Evolutionary conservation across 257 asterid genomes (phyloP), one percentile per base, ranked within the genome.

Genomic region (Solanum medicagineum): DNA sequence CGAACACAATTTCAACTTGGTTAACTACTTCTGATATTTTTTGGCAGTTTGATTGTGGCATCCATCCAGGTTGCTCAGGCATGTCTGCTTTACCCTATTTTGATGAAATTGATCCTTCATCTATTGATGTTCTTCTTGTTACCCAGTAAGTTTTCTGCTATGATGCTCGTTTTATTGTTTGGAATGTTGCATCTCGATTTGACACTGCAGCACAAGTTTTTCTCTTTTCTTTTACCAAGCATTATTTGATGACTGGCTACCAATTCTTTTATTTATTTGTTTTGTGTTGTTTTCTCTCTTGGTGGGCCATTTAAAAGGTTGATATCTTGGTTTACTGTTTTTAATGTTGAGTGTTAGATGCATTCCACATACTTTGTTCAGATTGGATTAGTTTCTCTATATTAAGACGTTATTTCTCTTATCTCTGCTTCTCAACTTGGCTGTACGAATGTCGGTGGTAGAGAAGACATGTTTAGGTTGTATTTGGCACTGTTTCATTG

Each of bases 61-160:
- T 97, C 88, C 99, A 97, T 87, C 99, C 98, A 10, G 99, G 92
- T 86, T 93, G 91, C 89, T 91, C 98, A 2, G 99, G 99, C 84
- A 95, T 97, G 97, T 93, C 99, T 81, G 99, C 98, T 8, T 90
- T 97, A 93, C 99, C 99, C 19, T 97, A 93, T 88, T 97, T 97
- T 60, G 99, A 97, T 84, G 98, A 97, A 87, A 97, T 97, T 82
- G 98, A 97, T 69, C 97, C 98, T 84, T 92, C 98, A 15, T 87
- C 49, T 16, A 91, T 97, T 79, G 99, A 97, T 85, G 94, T 97
- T 86, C 98, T 97, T 89, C 98, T 97, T 10, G 87, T 97, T 85
- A 97, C 99, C 81, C 98, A 95, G 98, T 94, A 93, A 59, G 94
- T 85, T 85, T 40, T 54, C 68, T 68, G 11, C 29, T 47, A 22